phyloP scores from a whole-genome alignment of 495 filamentous ascomycete genomes.

The Cudoniella acicularis region DNA sequence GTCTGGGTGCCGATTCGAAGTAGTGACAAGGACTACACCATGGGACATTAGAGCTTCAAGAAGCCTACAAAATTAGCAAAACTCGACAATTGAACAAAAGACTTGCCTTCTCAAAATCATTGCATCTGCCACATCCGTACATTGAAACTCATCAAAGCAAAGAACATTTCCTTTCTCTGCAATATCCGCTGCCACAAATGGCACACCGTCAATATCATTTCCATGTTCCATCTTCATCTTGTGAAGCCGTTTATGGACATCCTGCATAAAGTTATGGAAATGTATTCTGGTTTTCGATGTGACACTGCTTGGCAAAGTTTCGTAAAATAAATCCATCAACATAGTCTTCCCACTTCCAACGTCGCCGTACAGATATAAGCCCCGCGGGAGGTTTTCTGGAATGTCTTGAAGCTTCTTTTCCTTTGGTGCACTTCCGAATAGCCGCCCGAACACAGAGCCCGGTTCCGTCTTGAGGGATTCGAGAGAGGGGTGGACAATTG shows the following conservation, averaged over 20 bases:
- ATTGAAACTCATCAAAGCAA: constrained; percentile 99
- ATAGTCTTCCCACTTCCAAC: constrained; percentile 99
- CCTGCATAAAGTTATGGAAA: constrained; percentile 99
- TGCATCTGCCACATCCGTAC: constrained; percentile 96
- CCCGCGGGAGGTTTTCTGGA: constrained; percentile 72
- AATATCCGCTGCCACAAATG: constrained; percentile 90
- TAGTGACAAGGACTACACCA: constrained; percentile 93
- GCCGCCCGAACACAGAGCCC: constrained; percentile 64
- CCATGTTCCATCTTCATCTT: constrained; percentile 84
- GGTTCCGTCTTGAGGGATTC: constrained; percentile 57
- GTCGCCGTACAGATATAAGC: constrained; percentile 93
- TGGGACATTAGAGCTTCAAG: constrained; percentile 90
- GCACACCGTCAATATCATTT: constrained; percentile 85
- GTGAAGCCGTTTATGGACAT: constrained; percentile 90
- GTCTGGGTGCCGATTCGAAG: constrained; percentile 93
- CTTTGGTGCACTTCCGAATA: constrained; percentile 54
- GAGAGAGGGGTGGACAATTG: constrained; percentile 71
- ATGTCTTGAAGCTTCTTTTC: constrained; percentile 47
- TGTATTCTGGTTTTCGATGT: constrained; percentile 89
- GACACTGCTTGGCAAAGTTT: constrained; percentile 81
- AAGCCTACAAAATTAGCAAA: constrained; percentile 47
- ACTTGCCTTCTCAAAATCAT: constrained; percentile 84
- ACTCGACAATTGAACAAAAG: neutral
- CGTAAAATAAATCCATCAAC: constrained; percentile 99
- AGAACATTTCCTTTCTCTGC: constrained; percentile 80